Evolutionary conservation across 768 basidiomycete genomes (phyloP), one percentile per base, ranked within the genome.

Genomic region (Boletus speciosus): DNA sequence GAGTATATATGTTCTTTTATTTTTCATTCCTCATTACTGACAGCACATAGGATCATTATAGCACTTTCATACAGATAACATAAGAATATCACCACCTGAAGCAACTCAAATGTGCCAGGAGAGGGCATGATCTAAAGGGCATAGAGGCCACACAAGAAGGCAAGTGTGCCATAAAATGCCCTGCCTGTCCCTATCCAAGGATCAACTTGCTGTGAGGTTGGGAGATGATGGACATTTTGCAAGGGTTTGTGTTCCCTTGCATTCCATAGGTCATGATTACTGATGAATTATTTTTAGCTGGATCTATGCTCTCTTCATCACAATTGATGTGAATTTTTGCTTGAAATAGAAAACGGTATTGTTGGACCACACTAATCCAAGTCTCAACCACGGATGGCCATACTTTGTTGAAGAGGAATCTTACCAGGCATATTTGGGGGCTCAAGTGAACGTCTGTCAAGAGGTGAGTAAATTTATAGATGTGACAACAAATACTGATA

Each of bases 251-350:
- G 29, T 29, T 29, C 29, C 29, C 29, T 29, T 2, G 29, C 29
- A 29, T 29, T 29, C 29, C 29, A 29, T 29, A 29, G 29, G 29
- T 8, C 29, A 29, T 29, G 29, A 29, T 29, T 29, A 29, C 29
- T 29, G 29, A 29, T 29, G 29, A 29, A 29, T 29, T 29, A 29
- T 29, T 29, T 29, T 29, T 29, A 29, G 29, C 29, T 29, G 29
- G 62, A 14, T 53, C 1, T 71, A 67, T 42, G 52, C 54, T 0
- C 23, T 68, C 0, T 66, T 66, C 29, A 5, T 71, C 1, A 64
- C 66, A 1, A 59, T 66, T 2, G 67, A 72, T 47, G 68, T 67
- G 0, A 68, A 67, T 49, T 72, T 73, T 37, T 55, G 61, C 4
- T 41, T 71, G 34, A 69, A 71, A 42, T 47, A 40, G 3, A 58